These are phyloP conservation scores for Tuber aestivum DNA, from an alignment of 495 filamentous ascomycete species.

Conservation along the genomic window DNA sequence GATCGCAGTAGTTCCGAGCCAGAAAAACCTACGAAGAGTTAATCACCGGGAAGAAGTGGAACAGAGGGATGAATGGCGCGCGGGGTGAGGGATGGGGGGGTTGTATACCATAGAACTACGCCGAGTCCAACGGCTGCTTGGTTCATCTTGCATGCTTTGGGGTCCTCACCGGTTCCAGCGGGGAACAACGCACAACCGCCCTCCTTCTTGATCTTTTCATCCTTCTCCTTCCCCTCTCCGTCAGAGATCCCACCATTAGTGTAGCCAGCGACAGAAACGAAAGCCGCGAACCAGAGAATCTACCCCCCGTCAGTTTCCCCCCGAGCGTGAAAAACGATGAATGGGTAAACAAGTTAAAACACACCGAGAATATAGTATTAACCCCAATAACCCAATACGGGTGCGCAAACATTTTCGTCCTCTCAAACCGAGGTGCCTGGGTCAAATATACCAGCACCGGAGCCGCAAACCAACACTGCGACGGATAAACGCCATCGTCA, in stretches of 20 bases:
- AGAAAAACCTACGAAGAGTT: slow-evolving; percentile 58
- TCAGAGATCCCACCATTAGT: slow-evolving; percentile 45
- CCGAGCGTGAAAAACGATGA: not conserved
- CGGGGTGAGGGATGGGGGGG: slow-evolving; percentile 6
- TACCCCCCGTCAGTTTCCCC: slow-evolving; percentile 8
- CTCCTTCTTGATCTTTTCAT: slow-evolving; percentile 21
- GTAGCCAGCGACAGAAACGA: slow-evolving; percentile 69
- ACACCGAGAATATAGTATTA: slow-evolving; percentile 60
- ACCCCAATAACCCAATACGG: slow-evolving; percentile 73
- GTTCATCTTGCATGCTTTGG: slow-evolving; percentile 60
- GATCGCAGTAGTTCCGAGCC: slow-evolving; percentile 62
- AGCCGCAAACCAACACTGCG: slow-evolving; percentile 76
- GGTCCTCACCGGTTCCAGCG: slow-evolving; percentile 35
- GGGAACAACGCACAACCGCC: slow-evolving; percentile 36
- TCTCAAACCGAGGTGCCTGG: slow-evolving; percentile 77
- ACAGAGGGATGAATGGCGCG: not conserved
- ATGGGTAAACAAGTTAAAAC: slow-evolving; percentile 10
- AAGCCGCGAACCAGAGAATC: slow-evolving; percentile 79
- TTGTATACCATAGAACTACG: slow-evolving; percentile 70
- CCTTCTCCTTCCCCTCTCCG: slow-evolving; percentile 42
- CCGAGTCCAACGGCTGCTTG: slow-evolving; percentile 71
- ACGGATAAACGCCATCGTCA: slow-evolving; percentile 17
- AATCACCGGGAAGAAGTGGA: slow-evolving; percentile 12
- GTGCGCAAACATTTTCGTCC: slow-evolving; percentile 70
- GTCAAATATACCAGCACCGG: slow-evolving; percentile 77